Evolutionary conservation across 495 filamentous ascomycete genomes (phyloP), one percentile per base, ranked within the genome.

Genomic region (Filosporella fistucella): DNA sequence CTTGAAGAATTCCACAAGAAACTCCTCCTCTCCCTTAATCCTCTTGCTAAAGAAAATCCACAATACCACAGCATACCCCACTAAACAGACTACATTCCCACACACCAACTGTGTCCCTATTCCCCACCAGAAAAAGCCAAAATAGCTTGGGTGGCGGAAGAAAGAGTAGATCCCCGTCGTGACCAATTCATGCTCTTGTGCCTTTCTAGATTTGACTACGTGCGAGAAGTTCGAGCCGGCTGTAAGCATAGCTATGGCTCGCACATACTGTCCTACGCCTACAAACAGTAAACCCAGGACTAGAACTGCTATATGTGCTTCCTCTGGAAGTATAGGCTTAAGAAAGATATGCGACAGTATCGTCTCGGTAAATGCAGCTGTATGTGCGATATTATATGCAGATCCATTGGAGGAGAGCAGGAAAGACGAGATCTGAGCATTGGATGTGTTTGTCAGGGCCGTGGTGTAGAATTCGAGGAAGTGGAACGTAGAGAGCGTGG

Each of bases 121-220:
- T 0, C 85, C 89, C 91, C 90, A 98, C 85, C 89, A 97, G 61
- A 95, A 98, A 67, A 94, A 98, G 1, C 93, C 93, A 66, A 96
- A 96, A 62, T 98, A 98, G 33, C 81, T 82, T 39, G 93, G 93
- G 64, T 98, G 93, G 5, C 93, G 70, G 38, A 95, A 61, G 25
- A 70, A 52, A 8, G 56, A 61, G 34, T 82, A 82, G 21, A 82
- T 65, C 1, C 93, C 93, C 29, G 64, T 71, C 9, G 82, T 95
- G 28, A 98, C 88, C 12, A 98, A 72, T 7, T 70, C 74, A 61
- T 98, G 93, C 0, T 71, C 78, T 24, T 80, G 67, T 51, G 75
- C 76, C 56, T 76, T 80, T 45, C 67, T 71, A 20, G 74, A 72
- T 63, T 89, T 88, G 10, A 97, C 84, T 28, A 79, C 75, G 58